Base-by-base conservation (phyloP, 176 grass and related monocot genomes). In the Saccharum spontaneum region DNA sequence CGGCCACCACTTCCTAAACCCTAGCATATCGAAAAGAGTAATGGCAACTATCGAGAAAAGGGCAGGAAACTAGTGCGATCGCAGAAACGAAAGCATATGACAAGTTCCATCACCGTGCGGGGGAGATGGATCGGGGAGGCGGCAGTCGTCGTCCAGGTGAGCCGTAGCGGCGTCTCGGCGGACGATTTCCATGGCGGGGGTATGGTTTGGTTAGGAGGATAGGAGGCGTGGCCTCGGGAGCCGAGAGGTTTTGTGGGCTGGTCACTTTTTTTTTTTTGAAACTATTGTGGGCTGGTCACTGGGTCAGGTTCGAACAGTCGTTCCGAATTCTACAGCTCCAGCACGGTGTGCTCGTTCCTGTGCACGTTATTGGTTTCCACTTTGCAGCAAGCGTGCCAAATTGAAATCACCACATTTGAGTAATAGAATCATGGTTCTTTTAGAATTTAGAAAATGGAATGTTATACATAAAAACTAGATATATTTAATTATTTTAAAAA, bases 181-280 rank as follows among this genome's bases (percentile, higher is more conserved):
- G 26, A 8, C 62, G 62, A 69, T 36, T 5, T 61, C 71, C 79
- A 76, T 82, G 48, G 18, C n/a, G 36, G 45, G 39, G 67, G 20
- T 26, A 41, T 54, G 39, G 28, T 86, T 79, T 86, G 30, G 28
- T 86, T 79, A 79, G 30, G 50, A 3, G 30, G 28, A 57, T 57
- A 2, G 54, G 8, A n/a, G 20, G 54, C 17, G 50, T 3, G 17
- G 37, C 37, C 9, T 11, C 34, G 36, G 37, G 34, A 70, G 67
- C 3, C 54, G 54, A 59, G 20, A 59, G 54, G 54, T 55, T 55
- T 55, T 55, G 52, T 22, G 18, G 18, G 52, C 52, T 55, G 7
- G 17, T 59, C 4, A 0, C 54, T 22, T 28, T n/a, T n/a, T n/a
- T n/a, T n/a, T n/a, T n/a, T n/a, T n/a, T n/a, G n/a, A n/a, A n/a